Conservation (phyloP, 306 rosid genomes). For the Malus sylvestris region DNA sequence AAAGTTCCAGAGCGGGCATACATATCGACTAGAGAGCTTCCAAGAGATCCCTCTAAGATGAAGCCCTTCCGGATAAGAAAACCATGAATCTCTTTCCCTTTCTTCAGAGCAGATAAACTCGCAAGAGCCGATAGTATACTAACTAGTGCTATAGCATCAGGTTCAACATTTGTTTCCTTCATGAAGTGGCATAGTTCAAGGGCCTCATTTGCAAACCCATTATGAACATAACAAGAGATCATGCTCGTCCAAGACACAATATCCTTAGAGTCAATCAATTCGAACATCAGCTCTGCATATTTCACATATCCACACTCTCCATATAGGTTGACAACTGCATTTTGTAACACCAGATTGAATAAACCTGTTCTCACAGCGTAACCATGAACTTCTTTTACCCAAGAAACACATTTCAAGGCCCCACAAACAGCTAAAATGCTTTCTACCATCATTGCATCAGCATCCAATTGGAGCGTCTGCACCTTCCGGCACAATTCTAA, state of each 20-base stretch:
- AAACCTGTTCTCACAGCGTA: constrained; percentile 37
- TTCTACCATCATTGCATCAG: constrained; percentile 62
- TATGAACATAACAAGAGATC: constrained; percentile 50
- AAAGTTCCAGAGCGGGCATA: constrained; percentile 60
- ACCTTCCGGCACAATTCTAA: constrained; percentile 39
- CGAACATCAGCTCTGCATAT: constrained; percentile 41
- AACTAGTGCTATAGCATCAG: constrained; percentile 46
- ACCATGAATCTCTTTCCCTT: constrained; percentile 72
- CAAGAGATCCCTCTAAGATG: constrained; percentile 41
- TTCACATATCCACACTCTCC: constrained; percentile 41
- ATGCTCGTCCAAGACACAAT: constrained; percentile 80
- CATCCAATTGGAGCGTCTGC: constrained; percentile 30
- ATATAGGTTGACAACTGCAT: constrained; percentile 48
- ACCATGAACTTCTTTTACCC: constrained; percentile 51
- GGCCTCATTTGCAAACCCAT: constrained; percentile 52
- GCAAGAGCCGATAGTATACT: constrained; percentile 54
- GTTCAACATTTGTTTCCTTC: constrained; percentile 39
- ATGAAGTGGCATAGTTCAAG: constrained; percentile 44
- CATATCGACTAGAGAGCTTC: constrained; percentile 59
- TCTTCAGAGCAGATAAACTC: constrained; percentile 56
- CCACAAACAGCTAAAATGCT: constrained; percentile 52
- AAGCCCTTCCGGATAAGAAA: constrained; percentile 57
- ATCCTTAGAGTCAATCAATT: constrained; percentile 46
- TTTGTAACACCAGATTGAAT: constrained; percentile 47
- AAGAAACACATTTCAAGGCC: constrained; percentile 33